A percentile compares a stretch with the other conserved stretches of the same genome.
Conservation (phyloP, 140 eudicot genomes). For the Anethum foeniculum region DNA sequence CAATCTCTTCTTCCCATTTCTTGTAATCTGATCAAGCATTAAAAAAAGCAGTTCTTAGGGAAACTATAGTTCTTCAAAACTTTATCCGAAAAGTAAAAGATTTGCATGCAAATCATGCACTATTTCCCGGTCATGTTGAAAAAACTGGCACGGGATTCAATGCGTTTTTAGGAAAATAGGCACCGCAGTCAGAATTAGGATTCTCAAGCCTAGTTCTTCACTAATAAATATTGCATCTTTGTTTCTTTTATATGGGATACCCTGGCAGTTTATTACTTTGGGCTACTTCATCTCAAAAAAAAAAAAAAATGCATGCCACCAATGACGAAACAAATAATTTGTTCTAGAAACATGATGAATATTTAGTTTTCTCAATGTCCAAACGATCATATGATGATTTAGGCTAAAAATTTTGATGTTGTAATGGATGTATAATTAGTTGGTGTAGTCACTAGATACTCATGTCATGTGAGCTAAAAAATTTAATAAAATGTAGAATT, state of each 20-base stretch:
- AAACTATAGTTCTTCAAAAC: neutral
- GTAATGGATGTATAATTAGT: neutral
- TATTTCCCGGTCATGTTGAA: neutral
- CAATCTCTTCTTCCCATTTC: constrained; percentile 87
- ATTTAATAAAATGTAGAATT: neutral
- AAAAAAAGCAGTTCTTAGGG: neutral
- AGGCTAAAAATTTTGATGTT: neutral
- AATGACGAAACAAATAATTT: neutral
- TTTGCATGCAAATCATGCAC: neutral
- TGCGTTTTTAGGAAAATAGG: neutral
- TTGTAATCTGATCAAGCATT: constrained; percentile 52
- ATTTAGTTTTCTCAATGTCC: neutral
- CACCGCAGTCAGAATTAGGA: neutral
- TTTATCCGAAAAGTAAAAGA: neutral
- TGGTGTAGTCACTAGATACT: neutral
- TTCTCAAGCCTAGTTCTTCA: neutral
- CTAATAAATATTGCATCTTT: neutral
- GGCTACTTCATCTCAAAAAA: neutral
- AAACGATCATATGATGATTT: neutral
- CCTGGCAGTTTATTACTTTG: neutral
- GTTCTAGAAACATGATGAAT: neutral
- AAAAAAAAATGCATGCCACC: neutral
- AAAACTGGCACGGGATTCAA: neutral
- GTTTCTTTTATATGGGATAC: neutral
- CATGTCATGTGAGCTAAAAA: neutral